Conservation (phyloP, 1,284 basidiomycete genomes). For the Pisolithus thermaeus region DNA sequence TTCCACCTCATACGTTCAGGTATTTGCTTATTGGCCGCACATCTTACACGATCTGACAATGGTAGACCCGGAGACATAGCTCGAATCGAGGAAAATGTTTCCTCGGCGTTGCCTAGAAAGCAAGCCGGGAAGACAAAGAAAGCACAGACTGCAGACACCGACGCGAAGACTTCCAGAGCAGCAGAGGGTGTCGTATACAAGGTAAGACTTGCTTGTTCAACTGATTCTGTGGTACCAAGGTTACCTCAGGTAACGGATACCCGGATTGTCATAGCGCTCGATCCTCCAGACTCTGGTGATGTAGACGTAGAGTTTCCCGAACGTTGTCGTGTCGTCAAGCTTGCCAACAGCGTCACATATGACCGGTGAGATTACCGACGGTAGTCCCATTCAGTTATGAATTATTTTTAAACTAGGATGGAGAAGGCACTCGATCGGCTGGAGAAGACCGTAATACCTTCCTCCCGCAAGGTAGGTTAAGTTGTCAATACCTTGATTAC, state of each 20-base stretch:
- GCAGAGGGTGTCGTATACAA: slow-evolving; percentile 82
- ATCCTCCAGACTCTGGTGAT: slow-evolving; percentile 48
- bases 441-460: slow-evolving; percentile 40
- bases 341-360: slow-evolving; percentile 89
- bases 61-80: slow-evolving; percentile 75
- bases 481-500: slow-evolving; percentile 3
- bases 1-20: slow-evolving; percentile 86
- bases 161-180: slow-evolving; percentile 33
- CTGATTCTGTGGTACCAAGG: background rate
- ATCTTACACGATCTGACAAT: slow-evolving; percentile 6
- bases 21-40: slow-evolving; percentile 21
- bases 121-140: slow-evolving; percentile 39
- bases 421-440: slow-evolving; percentile 69
- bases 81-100: slow-evolving; percentile 68
- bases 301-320: slow-evolving; percentile 79
- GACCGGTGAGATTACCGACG: slow-evolving; percentile 55
- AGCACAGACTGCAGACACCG: slow-evolving; percentile 24
- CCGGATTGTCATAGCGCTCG: slow-evolving; percentile 71
- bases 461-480: slow-evolving; percentile 17
- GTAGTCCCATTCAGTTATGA: background rate
- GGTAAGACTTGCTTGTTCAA: slow-evolving; percentile 30
- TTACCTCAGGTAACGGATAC: slow-evolving; percentile 62
- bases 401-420: slow-evolving; percentile 52
- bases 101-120: slow-evolving; percentile 40
- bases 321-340: slow-evolving; percentile 76